A percentile compares a stretch with the other conserved stretches of the same genome.
Evolutionary conservation across 495 filamentous ascomycete species (phyloP).

Genomic region (Penicillium maclennaniae): DNA sequence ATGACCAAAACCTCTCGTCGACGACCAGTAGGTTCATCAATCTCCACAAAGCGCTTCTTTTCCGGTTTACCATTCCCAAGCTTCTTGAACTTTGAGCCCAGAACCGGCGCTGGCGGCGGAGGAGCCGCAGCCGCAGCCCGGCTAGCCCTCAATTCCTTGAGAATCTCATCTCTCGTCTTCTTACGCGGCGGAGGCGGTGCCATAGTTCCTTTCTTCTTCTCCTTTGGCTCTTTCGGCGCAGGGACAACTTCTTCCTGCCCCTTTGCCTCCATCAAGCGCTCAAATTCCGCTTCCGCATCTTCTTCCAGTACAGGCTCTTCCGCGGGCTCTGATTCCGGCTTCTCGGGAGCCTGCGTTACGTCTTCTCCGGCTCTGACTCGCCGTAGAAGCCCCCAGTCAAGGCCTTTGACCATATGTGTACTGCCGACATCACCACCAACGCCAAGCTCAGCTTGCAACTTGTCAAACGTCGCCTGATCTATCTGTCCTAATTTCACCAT

Average conservation of each 20-base stretch:
- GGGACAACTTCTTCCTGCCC: slow-evolving; percentile 52
- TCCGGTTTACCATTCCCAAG: slow-evolving; percentile 57
- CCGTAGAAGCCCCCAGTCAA: slow-evolving; percentile 80
- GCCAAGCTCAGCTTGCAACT: slow-evolving; percentile 63
- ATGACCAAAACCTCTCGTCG: slow-evolving; percentile 82
- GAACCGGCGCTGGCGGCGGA: slow-evolving; percentile 44
- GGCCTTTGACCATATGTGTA: slow-evolving; percentile 85
- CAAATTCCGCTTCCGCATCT: slow-evolving; percentile 74
- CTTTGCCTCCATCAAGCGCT: slow-evolving; percentile 60
- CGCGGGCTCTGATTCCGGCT: slow-evolving; percentile 8
- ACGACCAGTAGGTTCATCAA: slow-evolving; percentile 53
- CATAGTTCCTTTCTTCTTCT: slow-evolving; percentile 74
- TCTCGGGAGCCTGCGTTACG: slow-evolving; percentile 36
- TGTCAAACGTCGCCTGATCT: slow-evolving; percentile 68
- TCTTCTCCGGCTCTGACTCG: slow-evolving; percentile 71
- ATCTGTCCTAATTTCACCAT: slow-evolving; percentile 80
- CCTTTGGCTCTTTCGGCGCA: slow-evolving; percentile 47
- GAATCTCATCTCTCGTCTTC: slow-evolving; percentile 75
- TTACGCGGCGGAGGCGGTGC: slow-evolving; percentile 63
- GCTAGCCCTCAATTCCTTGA: slow-evolving; percentile 75
- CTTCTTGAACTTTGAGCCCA: slow-evolving; percentile 80
- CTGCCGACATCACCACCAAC: slow-evolving; percentile 75
- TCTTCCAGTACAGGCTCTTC: slow-evolving; percentile 13
- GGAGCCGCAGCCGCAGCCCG: slow-evolving; percentile 57
- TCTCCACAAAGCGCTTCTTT: slow-evolving; percentile 69